phyloP scores from a whole-genome alignment of 257 asterid genomes.

The Thymus mandschuricus region DNA sequence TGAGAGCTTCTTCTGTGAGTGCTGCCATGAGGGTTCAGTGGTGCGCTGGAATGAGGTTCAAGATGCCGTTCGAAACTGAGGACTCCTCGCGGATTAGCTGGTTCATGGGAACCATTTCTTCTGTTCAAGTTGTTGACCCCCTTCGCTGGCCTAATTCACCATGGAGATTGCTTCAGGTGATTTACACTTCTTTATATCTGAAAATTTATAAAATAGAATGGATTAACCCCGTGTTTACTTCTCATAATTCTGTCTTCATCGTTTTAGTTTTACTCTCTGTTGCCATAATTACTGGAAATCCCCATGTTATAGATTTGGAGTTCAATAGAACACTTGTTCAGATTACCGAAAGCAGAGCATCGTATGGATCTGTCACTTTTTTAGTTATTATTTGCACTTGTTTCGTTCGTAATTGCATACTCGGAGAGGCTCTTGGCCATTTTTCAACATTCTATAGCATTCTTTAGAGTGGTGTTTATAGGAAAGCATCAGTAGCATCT shows the following conservation, averaged over 20 bases:
- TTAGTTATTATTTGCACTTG: not conserved
- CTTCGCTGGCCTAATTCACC: conserved; percentile 61
- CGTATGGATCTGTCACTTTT: conserved; percentile 20
- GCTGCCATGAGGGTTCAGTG: conserved; percentile 51
- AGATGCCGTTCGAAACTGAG: conserved; percentile 62
- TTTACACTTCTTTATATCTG: not conserved
- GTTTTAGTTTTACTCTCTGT: not conserved
- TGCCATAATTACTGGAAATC: not conserved
- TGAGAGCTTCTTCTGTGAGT: conserved; percentile 49
- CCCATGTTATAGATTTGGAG: not conserved
- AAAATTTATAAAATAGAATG: not conserved
- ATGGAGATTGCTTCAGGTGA: conserved; percentile 61
- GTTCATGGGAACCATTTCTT: conserved; percentile 56
- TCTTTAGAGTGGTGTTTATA: not conserved
- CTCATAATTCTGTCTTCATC: not conserved
- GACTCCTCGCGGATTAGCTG: conserved; percentile 56
- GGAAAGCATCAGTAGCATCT: conserved; percentile 5
- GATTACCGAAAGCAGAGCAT: conserved; percentile 3
- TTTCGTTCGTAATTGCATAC: conserved; percentile 16
- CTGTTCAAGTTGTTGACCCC: conserved; percentile 50
- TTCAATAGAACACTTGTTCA: conserved; percentile 10
- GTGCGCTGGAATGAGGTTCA: conserved; percentile 61
- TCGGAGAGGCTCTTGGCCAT: not conserved
- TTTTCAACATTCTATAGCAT: not conserved
- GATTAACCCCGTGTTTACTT: not conserved